Evolutionary conservation across 257 asterid species (phyloP).

Genomic region (Przewalskia tangutica): DNA sequence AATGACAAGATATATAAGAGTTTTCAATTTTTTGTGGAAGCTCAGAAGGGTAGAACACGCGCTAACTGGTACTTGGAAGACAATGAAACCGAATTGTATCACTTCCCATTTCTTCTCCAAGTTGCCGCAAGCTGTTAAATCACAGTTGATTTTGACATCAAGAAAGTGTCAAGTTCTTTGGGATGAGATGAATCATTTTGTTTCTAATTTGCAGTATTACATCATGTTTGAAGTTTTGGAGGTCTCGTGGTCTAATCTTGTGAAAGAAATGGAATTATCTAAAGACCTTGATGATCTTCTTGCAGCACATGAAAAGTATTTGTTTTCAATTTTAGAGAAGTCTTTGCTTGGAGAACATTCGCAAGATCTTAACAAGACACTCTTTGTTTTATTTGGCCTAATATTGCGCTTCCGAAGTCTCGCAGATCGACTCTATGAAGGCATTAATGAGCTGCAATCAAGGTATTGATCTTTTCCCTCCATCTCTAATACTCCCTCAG

Average conservation of each 20-base stretch:
- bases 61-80: constrained; percentile 87
- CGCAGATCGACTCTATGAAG: constrained; percentile 92
- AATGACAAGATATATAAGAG: constrained; percentile 75
- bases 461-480: constrained; percentile 39
- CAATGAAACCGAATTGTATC: constrained; percentile 93
- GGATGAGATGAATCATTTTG: constrained; percentile 99
- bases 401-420: constrained; percentile 75
- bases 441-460: constrained; percentile 80
- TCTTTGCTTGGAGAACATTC: constrained; percentile 94
- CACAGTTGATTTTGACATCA: constrained; percentile 70
- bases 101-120: constrained; percentile 65
- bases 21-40: constrained; percentile 96
- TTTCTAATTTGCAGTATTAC: constrained; percentile 89
- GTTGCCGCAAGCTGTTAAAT: constrained; percentile 66
- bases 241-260: constrained; percentile 85
- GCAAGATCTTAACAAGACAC: constrained; percentile 60
- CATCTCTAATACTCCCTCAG: background rate
- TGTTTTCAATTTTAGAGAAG: constrained; percentile 73
- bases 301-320: constrained; percentile 85
- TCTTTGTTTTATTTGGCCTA: constrained; percentile 75
- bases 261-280: constrained; percentile 80
- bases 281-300: constrained; percentile 94
- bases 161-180: constrained; percentile 97
- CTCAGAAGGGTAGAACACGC: constrained; percentile 95
- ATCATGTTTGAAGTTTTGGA: constrained; percentile 98